phyloP scores from a whole-genome alignment of 805 yeast genomes.

The Candida sphagnicola region DNA sequence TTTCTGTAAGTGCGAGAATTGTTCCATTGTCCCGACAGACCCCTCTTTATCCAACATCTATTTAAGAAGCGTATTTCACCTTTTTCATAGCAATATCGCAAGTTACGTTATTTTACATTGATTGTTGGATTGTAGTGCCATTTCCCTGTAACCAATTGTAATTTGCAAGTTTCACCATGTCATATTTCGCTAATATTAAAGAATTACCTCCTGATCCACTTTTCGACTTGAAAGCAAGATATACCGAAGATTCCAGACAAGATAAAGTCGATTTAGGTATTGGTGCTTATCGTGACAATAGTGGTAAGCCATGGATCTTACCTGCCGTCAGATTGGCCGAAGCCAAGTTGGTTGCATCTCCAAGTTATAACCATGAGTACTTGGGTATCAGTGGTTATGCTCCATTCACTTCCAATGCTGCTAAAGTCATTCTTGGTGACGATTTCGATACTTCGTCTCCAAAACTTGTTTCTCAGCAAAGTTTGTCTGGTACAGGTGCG shows the following conservation, averaged over 20 bases:
- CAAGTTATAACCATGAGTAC: slow-evolving; percentile 79
- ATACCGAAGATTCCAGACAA: slow-evolving; percentile 50
- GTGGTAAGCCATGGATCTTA: slow-evolving; percentile 68
- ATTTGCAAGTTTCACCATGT: no score
- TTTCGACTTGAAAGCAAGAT: slow-evolving; percentile 74
- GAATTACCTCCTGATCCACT: slow-evolving; percentile 83
- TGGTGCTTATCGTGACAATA: slow-evolving; percentile 72
- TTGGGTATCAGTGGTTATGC: slow-evolving; percentile 76
- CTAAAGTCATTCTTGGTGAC: slow-evolving; percentile 66
- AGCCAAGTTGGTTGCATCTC: slow-evolving; percentile 51
- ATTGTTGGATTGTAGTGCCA: no score
- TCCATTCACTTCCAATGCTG: slow-evolving; percentile 64
- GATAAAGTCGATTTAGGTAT: slow-evolving; percentile 82
- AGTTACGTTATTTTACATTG: no score
- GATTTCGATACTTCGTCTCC: slow-evolving; percentile 32
- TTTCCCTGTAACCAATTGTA: no score
- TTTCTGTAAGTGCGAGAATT: background rate
- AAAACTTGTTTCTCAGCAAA: slow-evolving; percentile 64
- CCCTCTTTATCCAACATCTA: background rate
- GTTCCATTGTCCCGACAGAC: background rate
- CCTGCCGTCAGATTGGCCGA: slow-evolving; percentile 73
- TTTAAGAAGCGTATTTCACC: background rate
- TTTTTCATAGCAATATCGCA: no score
- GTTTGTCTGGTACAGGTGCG: slow-evolving; percentile 88
- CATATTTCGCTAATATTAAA: slow-evolving; percentile 47